Conservation (phyloP, 768 basidiomycete species). For the Mycena olivaceomarginata region DNA sequence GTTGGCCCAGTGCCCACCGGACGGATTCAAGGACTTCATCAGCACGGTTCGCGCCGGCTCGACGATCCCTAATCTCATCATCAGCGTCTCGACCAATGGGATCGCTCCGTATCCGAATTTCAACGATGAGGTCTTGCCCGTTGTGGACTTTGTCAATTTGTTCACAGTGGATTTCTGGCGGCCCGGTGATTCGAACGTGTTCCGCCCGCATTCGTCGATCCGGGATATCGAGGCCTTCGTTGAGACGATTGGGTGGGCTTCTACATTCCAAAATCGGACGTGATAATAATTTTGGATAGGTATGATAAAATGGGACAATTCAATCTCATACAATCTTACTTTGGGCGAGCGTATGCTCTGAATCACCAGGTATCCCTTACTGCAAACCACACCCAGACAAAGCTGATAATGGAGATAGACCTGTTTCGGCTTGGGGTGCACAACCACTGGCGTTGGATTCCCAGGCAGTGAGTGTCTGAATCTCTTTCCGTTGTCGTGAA, state of each 20-base stretch:
- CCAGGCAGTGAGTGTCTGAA: conserved; percentile 1
- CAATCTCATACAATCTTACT: conserved; percentile 15
- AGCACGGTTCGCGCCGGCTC: background rate
- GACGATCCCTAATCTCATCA: conserved; percentile 5
- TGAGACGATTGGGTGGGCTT: conserved; percentile 2
- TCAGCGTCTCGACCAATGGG: conserved; percentile 14
- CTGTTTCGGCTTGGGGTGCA: conserved; percentile 10
- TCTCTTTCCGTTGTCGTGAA: background rate
- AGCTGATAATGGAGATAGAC: conserved; percentile 2
- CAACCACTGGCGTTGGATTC: conserved; percentile 6
- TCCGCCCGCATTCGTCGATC: conserved; percentile 18
- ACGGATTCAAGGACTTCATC: conserved; percentile 8
- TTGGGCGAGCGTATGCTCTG: conserved; percentile 8
- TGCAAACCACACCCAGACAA: background rate
- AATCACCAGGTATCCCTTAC: background rate
- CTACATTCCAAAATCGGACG: background rate
- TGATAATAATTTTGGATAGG: background rate
- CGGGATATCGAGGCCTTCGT: background rate
- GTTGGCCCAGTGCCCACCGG: background rate
- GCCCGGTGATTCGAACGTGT: conserved; percentile 10
- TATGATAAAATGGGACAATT: conserved; percentile 6
- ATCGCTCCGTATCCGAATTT: background rate
- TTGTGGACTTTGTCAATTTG: conserved; percentile 12
- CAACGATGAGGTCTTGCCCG: background rate
- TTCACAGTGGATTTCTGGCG: conserved; percentile 6